phyloP scores from a whole-genome alignment of 805 yeast genomes.

The Saturnispora quitensis region DNA sequence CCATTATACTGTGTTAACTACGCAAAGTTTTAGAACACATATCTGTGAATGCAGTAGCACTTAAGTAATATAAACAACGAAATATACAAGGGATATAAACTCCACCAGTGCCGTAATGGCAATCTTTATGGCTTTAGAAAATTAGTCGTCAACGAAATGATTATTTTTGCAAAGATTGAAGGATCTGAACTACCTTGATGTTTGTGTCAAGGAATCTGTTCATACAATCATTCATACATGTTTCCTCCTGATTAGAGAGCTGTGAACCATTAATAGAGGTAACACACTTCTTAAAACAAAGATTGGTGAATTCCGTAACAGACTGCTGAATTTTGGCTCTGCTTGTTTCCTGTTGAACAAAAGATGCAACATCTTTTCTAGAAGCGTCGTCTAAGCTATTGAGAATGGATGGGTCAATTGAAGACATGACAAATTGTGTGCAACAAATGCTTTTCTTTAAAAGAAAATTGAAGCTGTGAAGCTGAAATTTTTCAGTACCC shows the following conservation, averaged over 20 bases:
- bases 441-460: not conserved
- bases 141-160: not conserved
- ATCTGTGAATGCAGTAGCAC: not conserved
- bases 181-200: constrained; percentile 63
- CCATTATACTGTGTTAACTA: not conserved
- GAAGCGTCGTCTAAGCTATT: constrained; percentile 52
- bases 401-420: constrained; percentile 21
- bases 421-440: constrained; percentile 1
- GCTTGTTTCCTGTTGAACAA: constrained; percentile 75
- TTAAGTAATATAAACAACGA: not conserved
- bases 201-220: constrained; percentile 83
- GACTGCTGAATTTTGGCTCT: constrained; percentile 82
- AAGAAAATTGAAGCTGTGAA: not conserved
- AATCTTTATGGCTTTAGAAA: not conserved
- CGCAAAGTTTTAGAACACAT: not conserved
- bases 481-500: not conserved
- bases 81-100: not conserved
- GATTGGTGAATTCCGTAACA: constrained; percentile 80
- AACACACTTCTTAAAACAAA: constrained; percentile 85
- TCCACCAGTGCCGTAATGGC: not conserved
- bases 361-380: constrained; percentile 62
- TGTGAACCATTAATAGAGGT: constrained; percentile 36
- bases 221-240: constrained; percentile 72
- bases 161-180: constrained; percentile 15
- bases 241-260: constrained; percentile 51